Evolutionary conservation across 2,329 filamentous ascomycete genomes (phyloP).

Genomic region (Pseudogymnoascus sp.): DNA sequence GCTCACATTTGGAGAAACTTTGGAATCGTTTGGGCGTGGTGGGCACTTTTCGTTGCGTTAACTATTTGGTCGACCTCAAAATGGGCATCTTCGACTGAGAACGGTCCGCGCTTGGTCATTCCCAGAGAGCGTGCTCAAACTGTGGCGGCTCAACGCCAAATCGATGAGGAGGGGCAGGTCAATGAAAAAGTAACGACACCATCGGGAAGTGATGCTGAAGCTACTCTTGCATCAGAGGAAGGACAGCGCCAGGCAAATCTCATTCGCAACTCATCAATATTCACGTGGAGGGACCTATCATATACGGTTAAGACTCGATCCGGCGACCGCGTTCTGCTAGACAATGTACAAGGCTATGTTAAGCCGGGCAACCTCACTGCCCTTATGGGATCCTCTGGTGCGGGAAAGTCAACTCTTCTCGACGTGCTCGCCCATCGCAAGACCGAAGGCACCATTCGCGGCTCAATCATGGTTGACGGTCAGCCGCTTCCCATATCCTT

Average conservation of each 20-base stretch:
- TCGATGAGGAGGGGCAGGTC: conserved; percentile 14
- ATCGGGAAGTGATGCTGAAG: conserved; percentile 16
- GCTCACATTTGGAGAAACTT: conserved; percentile 52
- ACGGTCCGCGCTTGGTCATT: not conserved
- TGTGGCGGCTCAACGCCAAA: not conserved
- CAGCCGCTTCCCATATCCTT: conserved; percentile 69
- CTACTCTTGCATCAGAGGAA: conserved; percentile 13
- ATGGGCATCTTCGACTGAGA: conserved; percentile 36
- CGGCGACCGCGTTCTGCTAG: conserved; percentile 60
- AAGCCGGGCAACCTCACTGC: conserved; percentile 63
- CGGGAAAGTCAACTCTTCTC: conserved; percentile 81
- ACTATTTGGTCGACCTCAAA: conserved; percentile 50
- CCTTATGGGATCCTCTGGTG: conserved; percentile 57
- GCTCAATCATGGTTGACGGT: conserved; percentile 65
- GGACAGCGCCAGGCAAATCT: conserved; percentile 34
- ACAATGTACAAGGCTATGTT: conserved; percentile 75
- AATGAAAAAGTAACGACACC: conserved; percentile 12
- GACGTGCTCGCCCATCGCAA: conserved; percentile 78
- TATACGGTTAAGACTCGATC: conserved; percentile 58
- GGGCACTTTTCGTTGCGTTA: conserved; percentile 48
- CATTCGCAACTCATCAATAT: conserved; percentile 56
- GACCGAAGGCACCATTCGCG: conserved; percentile 80
- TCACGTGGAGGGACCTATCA: conserved; percentile 64
- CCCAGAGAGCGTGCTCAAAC: not conserved
- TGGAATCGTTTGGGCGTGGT: conserved; percentile 56